Conservation (phyloP, 768 basidiomycete species). For the Pisolithus tinctorius region DNA sequence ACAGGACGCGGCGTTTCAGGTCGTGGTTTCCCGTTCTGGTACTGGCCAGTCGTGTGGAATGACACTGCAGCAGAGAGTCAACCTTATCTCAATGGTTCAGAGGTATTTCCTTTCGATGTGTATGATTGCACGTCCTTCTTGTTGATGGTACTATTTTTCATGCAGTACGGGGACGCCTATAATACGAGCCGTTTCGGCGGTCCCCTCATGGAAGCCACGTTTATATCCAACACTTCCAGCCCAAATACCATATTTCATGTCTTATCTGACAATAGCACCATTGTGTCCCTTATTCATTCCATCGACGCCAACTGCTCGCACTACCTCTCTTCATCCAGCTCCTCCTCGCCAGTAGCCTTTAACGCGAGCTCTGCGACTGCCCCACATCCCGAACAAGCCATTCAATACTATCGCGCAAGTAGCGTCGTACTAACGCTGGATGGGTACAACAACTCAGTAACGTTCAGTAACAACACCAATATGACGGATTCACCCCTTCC, state of each 20-base stretch:
- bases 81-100: constrained; percentile 31
- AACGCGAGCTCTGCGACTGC: constrained; percentile 20
- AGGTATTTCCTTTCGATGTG: too few relatives aligned
- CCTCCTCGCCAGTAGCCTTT: constrained; percentile 27
- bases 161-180: too few relatives aligned
- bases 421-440: constrained; percentile 56
- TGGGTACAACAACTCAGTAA: constrained; percentile 60
- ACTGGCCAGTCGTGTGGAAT: constrained; percentile 58
- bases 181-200: too few relatives aligned
- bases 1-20: constrained; percentile 38
- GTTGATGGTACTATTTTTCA: too few relatives aligned
- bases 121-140: too few relatives aligned
- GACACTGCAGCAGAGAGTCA: constrained; percentile 20
- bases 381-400: constrained; percentile 43
- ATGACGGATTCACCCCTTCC: constrained; percentile 46
- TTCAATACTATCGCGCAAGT: constrained; percentile 69
- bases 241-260: too few relatives aligned
- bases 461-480: constrained; percentile 33
- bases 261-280: too few relatives aligned
- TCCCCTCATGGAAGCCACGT: too few relatives aligned
- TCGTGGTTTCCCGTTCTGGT: constrained; percentile 56
- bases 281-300: constrained; percentile 35
- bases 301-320: constrained; percentile 40
- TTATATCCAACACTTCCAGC: too few relatives aligned
- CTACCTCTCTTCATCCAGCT: constrained; percentile 26